Percentiles rank a stretch among this genome's conserved stretches.
phyloP scores from a whole-genome alignment of 2,329 filamentous ascomycete genomes.

The Colletotrichum cuscutae region DNA sequence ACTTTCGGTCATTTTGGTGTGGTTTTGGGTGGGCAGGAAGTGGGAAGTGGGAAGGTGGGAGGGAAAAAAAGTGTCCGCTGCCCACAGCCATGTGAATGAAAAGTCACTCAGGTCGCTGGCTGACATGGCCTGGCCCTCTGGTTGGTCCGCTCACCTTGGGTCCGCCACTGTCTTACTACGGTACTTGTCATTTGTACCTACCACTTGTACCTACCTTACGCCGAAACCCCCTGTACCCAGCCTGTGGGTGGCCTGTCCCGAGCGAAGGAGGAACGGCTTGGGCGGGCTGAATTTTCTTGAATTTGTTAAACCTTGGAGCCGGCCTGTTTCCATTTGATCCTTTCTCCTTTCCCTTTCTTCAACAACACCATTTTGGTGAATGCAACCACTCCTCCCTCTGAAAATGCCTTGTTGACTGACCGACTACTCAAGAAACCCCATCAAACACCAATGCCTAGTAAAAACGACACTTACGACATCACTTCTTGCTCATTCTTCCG shows the following conservation, averaged over 20 bases:
- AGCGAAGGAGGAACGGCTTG: slow-evolving; percentile 22
- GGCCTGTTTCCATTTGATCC: slow-evolving; percentile 25
- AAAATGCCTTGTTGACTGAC: slow-evolving; percentile 16
- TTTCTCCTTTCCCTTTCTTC: slow-evolving; percentile 30
- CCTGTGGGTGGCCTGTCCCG: slow-evolving; percentile 25
- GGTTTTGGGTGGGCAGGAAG: neutral
- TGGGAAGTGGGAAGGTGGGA: neutral
- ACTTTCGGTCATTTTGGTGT: too few species aligned
- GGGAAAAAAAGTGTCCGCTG: neutral
- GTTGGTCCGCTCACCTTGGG: slow-evolving; percentile 16
- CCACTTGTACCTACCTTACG: neutral
- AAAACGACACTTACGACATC: slow-evolving; percentile 53
- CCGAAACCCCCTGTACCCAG: neutral
- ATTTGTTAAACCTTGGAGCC: slow-evolving; percentile 12
- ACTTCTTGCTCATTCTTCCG: slow-evolving; percentile 60
- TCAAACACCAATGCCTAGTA: slow-evolving; percentile 65
- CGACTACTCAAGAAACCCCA: slow-evolving; percentile 28
- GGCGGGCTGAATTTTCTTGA: slow-evolving; percentile 34
- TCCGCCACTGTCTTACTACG: neutral
- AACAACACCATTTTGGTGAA: slow-evolving; percentile 40
- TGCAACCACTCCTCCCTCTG: slow-evolving; percentile 24
- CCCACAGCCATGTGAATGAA: slow-evolving; percentile 23
- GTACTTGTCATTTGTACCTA: neutral
- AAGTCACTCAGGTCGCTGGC: slow-evolving; percentile 27
- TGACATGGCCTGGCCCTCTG: slow-evolving; percentile 24